A percentile compares a stretch with the other conserved stretches of the same genome.
These are phyloP conservation scores for Plicaturopsis crispa DNA, from an alignment of 768 basidiomycete species.

Conservation along the genomic window DNA sequence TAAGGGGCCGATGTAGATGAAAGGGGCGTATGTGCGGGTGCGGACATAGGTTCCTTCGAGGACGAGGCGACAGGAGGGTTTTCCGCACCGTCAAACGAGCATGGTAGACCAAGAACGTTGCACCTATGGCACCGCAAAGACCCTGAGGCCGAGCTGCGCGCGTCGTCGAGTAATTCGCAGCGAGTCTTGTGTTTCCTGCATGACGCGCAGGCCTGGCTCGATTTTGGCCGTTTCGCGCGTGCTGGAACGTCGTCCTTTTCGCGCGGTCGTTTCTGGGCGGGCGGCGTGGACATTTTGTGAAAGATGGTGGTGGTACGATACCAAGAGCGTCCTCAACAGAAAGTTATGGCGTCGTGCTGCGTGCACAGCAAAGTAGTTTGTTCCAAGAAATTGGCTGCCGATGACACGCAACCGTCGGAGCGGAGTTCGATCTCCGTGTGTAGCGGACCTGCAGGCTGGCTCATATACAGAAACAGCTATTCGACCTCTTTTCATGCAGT, in stretches of 20 bases:
- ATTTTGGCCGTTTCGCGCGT: conserved; percentile 34
- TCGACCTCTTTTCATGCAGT: too few species aligned
- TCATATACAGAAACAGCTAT: too few species aligned
- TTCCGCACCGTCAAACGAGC: conserved; percentile 35
- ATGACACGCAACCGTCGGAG: too few species aligned
- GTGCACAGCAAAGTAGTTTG: too few species aligned
- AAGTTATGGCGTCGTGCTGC: too few species aligned
- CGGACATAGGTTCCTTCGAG: conserved; percentile 9
- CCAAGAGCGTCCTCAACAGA: too few species aligned
- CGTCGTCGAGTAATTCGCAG: conserved; percentile 41
- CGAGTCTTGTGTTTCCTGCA: conserved; percentile 43
- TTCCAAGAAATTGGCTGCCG: too few species aligned
- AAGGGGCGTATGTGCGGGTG: neutral
- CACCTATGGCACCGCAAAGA: conserved; percentile 38
- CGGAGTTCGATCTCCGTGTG: too few species aligned
- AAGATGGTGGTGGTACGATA: too few species aligned
- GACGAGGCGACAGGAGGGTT: conserved; percentile 9
- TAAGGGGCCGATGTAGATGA: neutral
- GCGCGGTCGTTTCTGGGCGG: conserved; percentile 3
- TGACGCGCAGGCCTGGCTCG: conserved; percentile 35
- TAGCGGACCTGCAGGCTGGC: too few species aligned
- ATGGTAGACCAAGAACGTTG: conserved; percentile 36
- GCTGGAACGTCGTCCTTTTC: too few species aligned
- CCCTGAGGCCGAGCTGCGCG: conserved; percentile 17
- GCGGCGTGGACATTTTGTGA: too few species aligned